Evolutionary conservation across 2,329 filamentous ascomycete species (phyloP).

Genomic region (Verticillium klebahnii): DNA sequence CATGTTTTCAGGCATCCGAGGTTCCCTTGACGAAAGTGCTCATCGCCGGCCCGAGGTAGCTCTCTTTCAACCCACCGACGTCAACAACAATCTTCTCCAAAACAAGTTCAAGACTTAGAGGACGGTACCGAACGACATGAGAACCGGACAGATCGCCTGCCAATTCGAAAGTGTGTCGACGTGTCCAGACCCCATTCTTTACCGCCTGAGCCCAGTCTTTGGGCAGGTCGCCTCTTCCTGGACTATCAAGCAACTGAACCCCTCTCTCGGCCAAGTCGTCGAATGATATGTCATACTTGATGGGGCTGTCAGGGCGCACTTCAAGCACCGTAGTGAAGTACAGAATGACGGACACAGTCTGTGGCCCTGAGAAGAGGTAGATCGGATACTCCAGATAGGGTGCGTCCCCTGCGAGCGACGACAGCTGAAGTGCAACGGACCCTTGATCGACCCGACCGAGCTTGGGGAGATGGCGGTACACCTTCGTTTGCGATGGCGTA

Average conservation of each 20-base stretch:
- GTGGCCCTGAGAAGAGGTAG: conserved; percentile 21
- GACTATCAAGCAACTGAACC: conserved; percentile 22
- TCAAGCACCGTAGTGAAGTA: conserved; percentile 41
- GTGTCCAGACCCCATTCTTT: conserved; percentile 44
- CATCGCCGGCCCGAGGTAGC: conserved; percentile 29
- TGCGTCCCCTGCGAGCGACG: conserved; percentile 10
- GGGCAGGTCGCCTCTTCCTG: conserved; percentile 31
- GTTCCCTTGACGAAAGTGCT: conserved; percentile 15
- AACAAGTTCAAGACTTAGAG: conserved; percentile 27
- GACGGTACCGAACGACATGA: conserved; percentile 23
- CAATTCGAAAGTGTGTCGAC: conserved; percentile 24
- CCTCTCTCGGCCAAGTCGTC: conserved; percentile 26
- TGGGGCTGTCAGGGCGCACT: conserved; percentile 40
- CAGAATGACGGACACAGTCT: conserved; percentile 21
- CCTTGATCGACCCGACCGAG: conserved; percentile 21
- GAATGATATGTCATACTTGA: conserved; percentile 45
- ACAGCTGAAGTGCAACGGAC: conserved; percentile 12
- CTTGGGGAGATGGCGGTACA: conserved; percentile 22
- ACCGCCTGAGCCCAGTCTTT: conserved; percentile 44
- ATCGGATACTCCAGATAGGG: conserved; percentile 23
- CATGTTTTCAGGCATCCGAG: background rate
- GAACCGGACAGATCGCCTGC: conserved; percentile 13
- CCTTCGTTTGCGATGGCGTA: conserved; percentile 14
- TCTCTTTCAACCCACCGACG: conserved; percentile 23
- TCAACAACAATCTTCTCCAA: conserved; percentile 32